These are phyloP conservation scores for Linnemannia exigua DNA, from an alignment of 192 early-diverging fungal genomes.

Conservation along the genomic window DNA sequence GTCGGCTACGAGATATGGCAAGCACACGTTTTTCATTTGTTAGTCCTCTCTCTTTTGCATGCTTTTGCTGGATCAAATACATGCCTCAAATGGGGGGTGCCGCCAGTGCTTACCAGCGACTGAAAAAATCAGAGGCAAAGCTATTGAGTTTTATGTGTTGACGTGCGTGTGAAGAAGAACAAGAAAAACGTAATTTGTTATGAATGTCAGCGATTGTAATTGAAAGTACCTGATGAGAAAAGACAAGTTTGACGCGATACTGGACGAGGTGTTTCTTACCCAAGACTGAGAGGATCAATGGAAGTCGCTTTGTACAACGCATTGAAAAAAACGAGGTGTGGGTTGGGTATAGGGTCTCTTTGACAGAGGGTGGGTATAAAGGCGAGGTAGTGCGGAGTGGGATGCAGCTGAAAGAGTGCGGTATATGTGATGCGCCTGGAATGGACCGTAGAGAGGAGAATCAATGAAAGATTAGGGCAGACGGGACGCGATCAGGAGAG, in stretches of 20 bases:
- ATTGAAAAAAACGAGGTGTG: conserved; percentile 15
- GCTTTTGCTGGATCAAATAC: background rate
- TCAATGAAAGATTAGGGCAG: background rate
- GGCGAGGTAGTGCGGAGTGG: background rate
- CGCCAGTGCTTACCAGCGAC: conserved; percentile 17
- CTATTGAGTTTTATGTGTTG: background rate
- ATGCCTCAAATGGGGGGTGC: background rate
- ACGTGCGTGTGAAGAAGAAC: background rate
- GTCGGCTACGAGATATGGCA: conserved; percentile 1
- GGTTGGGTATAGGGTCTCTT: too few species aligned
- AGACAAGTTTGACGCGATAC: background rate
- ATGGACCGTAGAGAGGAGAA: background rate
- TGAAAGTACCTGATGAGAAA: too few species aligned
- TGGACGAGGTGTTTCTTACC: conserved; percentile 11
- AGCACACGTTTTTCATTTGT: background rate
- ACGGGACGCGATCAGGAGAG: background rate
- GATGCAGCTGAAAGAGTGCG: background rate
- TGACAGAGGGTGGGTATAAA: background rate
- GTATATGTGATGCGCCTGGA: background rate
- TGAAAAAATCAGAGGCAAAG: conserved; percentile 38
- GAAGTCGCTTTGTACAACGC: conserved; percentile 54
- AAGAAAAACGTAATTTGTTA: background rate
- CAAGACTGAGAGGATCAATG: conserved; percentile 48
- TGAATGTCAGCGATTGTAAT: background rate
- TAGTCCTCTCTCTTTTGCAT: background rate